Base-by-base conservation (phyloP, 2,329 filamentous ascomycete genomes). In the Fusarium austroafricanum region DNA sequence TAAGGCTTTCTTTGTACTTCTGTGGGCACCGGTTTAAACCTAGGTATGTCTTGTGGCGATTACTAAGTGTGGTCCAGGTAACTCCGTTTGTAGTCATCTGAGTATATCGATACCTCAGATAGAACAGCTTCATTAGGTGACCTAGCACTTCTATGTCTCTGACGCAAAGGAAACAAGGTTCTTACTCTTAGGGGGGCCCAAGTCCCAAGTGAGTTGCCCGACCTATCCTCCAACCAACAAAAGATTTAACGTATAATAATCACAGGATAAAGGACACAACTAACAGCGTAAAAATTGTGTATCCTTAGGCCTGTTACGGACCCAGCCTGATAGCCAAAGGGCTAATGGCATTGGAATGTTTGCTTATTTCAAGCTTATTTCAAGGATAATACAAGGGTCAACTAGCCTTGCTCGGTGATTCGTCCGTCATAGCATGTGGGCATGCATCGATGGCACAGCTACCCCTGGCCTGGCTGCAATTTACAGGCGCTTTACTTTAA, bases 141-240 rank as follows among this genome's bases (percentile, higher is more conserved):
- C 8, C 4, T 47, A 3, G 45, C 15, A 26, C 26, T 26, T 26
- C 26, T 26, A 4, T 31, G 45, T 28, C 46, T 65, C 37, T 21
- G 47, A 11, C 65, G 49, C 5, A 66, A 5, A 12, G 57, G n/a
- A 18, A 59, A 52, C n/a, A n/a, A 26, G 65, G 67, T 10, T 65
- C 57, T n/a, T n/a, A n/a, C n/a, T n/a, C n/a, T n/a, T n/a, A n/a
- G n/a, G n/a, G n/a, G n/a, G n/a, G n/a, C n/a, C n/a, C n/a, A n/a
- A n/a, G n/a, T n/a, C 15, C 12, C n/a, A 42, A 26, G 14, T 33
- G 17, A 12, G 12, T 10, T 21, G 15, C 6, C 2, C 49, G 15
- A 7, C 15, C 14, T 6, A 33, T 15, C 10, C 26, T 23, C 20
- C 31, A 29, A 14, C 2, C 14, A 31, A 15, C 2, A 5, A 10